Base-by-base conservation (phyloP, 73 alveolate genomes). In the Uronychia setigera region DNA sequence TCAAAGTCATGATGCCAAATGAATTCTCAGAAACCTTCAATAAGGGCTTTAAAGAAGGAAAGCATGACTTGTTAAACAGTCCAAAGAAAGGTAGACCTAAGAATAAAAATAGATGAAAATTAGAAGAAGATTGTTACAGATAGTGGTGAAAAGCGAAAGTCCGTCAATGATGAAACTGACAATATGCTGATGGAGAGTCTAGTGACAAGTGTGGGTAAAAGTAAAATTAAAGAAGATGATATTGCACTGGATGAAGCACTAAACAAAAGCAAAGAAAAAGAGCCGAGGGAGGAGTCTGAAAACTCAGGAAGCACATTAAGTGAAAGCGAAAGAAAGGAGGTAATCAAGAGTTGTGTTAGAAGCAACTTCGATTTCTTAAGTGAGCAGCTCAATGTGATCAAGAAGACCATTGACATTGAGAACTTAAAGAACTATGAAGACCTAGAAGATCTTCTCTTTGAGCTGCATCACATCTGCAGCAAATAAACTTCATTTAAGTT, bases 1-100 rank as follows among this genome's bases (percentile, higher is more conserved):
- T 14, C 86, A 85, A 85, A 85, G 81, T 76, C 46, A 83, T 83
- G 57, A 83, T 76, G 77, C 90, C 83, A 5, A 26, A 67, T 5
- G 32, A 67, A 26, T 25, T 67, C 32, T 9, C 79, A 13, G 79
- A 67, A 19, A 19, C 5, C n/a, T 46, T 46, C 67, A 5, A 11
- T 5, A 19, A 46, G 67, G 19, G 19, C n/a, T 46, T 19, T 5
- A 46, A 46, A 11, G 67, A 19, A 46, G 19, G 19, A 5, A 46
- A 46, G n/a, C 19, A 5, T 46, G 67, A n/a, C n/a, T n/a, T n/a
- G n/a, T n/a, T n/a, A n/a, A n/a, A n/a, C n/a, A n/a, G n/a, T n/a
- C n/a, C n/a, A n/a, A n/a, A n/a, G n/a, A n/a, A n/a, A n/a, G n/a
- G n/a, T n/a, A n/a, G n/a, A n/a, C n/a, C n/a, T n/a, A n/a, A n/a